Evolutionary conservation across 139 green algal genomes (phyloP), one percentile per base, ranked within the genome.

Genomic region (Picochlorum sp.): DNA sequence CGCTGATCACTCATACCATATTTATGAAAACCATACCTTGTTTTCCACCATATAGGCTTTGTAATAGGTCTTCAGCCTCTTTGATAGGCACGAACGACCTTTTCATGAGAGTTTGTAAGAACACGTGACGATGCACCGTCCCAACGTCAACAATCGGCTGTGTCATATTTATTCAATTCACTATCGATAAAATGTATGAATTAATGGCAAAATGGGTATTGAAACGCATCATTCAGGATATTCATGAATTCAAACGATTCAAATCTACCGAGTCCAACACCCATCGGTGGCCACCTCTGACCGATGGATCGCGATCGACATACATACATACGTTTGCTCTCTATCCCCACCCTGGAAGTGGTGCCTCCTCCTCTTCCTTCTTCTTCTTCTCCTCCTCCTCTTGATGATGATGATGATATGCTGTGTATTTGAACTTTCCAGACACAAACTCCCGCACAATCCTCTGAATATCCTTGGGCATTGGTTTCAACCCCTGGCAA

Each of bases 71-170:
- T 23, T 64, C 62, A 24, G 64, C 64, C 26, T 71, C 64, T 13
- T 49, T 4, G 1, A 56, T 24, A 21, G 8, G 21, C 64, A 71
- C 47, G 26, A 30, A 71, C 11, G 38, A 49, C 14, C 49, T 30
- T 23, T 64, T 32, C 64, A 71, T 71, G 13, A 71, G 16, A 15
- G 21, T 37, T 56, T 71, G 64, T 16, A 71, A 46, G 28, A 69
- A 69, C 10, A 56, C 47, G 47, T 20, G 18, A 56, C n/a, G n/a
- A 20, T 21, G 47, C n/a, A 56, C n/a, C n/a, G 18, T 26, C 47
- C 15, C 47, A 1, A 56, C n/a, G 11, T 56, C 11, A 56, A 56
- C 10, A 56, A 56, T 56, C n/a, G n/a, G 8, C 47, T 56, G 18
- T 56, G 47, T 20, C n/a, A 26, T 56, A 26, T 56, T 56, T 24